A percentile compares a stretch with the other conserved stretches of the same genome.
phyloP scores from a whole-genome alignment of 2,329 filamentous ascomycete species.

The Didymella pinodella region DNA sequence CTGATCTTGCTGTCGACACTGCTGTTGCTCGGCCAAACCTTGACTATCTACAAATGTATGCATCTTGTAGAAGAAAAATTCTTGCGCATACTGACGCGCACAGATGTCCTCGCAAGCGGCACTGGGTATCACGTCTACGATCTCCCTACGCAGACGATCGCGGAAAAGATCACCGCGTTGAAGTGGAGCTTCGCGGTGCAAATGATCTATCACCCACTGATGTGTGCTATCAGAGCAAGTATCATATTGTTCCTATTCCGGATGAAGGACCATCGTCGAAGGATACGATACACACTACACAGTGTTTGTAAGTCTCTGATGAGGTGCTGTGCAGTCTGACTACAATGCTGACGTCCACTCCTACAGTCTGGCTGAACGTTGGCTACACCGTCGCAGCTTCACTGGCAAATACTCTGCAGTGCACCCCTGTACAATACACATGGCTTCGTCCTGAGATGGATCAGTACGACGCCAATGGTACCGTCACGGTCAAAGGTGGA shows the following conservation, averaged over 20 bases:
- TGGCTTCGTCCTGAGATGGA: constrained; percentile 45
- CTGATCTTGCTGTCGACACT: constrained; percentile 40
- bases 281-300: constrained; percentile 43
- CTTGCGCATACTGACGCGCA: neutral
- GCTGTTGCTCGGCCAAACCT: constrained; percentile 35
- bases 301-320: constrained; percentile 33
- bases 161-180: constrained; percentile 36
- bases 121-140: constrained; percentile 47
- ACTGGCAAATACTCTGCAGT: constrained; percentile 49
- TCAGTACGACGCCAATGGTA: constrained; percentile 36
- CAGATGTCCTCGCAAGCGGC: constrained; percentile 42
- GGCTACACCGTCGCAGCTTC: constrained; percentile 45
- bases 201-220: constrained; percentile 50
- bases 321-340: neutral
- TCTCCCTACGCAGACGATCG: constrained; percentile 40
- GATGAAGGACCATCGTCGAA: constrained; percentile 43
- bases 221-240: constrained; percentile 49
- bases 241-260: constrained; percentile 51
- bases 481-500: constrained; percentile 35
- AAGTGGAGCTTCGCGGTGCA: constrained; percentile 50
- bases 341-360: constrained; percentile 1
- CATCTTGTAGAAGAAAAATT: neutral
- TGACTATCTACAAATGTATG: constrained; percentile 38
- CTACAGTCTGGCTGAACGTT: constrained; percentile 46
- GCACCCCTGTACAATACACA: constrained; percentile 42